Evolutionary conservation across 2,329 filamentous ascomycete species (phyloP), one percentile per base, ranked within the genome.

Genomic region (Xylariaceae sp.): DNA sequence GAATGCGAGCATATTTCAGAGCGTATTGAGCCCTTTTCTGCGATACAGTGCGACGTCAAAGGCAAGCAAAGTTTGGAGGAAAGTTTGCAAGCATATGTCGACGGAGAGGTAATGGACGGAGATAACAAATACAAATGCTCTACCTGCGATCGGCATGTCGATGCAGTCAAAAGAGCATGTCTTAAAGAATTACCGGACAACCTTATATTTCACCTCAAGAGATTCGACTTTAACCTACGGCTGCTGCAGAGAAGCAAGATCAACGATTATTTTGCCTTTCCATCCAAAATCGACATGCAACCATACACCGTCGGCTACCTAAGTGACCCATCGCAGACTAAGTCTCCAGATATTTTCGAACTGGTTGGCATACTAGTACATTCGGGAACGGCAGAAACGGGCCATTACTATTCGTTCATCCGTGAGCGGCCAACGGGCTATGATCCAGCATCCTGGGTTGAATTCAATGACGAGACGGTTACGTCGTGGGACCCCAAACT

Each of bases 51-150:
- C 62, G 91, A 96, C 57, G 95, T 98, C 60, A 94, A 95, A 64
- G 92, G 92, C 41, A 97, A 96, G 67, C 76, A 74, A 19, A 86
- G 75, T 23, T 77, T 98, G 2, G 76, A 88, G 58, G 90, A 96
- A 55, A 97, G 93, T 60, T 73, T 98, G 12, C 83, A 90, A 56
- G 89, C 92, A n/a, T 97, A 95, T 63, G 90, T 97, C 11, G 88
- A 94, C 62, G 93, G 93, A 4, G 93, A 98, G 67, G 83, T 93
- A 27, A 91, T 98, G 86, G 89, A 95, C 73, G 93, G 94, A 54
- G 90, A 95, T 59, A 97, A 98, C 72, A 96, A 95, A 69, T 98
- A 97, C 73, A 95, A 94, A 54, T 98, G 93, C 68, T 91, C 90
- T 22, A 86, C 82, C 4, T 98, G 93, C 63, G 87, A 89, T 50